Base-by-base conservation (phyloP, 495 filamentous ascomycete species). In the Neurospora sp. region DNA sequence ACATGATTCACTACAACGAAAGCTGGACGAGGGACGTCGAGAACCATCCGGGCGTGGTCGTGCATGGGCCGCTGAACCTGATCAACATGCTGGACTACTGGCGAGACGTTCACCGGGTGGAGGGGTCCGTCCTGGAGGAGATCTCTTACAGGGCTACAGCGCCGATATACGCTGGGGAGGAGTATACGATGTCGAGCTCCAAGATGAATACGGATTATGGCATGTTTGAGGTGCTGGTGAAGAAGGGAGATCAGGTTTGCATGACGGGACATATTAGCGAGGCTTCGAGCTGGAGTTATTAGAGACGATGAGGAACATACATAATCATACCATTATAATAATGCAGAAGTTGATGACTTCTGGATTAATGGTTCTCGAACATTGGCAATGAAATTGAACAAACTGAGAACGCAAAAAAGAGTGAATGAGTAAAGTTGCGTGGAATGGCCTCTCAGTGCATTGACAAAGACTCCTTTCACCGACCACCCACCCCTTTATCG, bases 1-100 rank as follows among this genome's bases (percentile, higher is more conserved):
- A 92, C 76, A 91, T 88, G 79, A 93, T 93, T 48, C 91, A 93
- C 77, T 92, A 91, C 77, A 89, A 89, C 42, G 78, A 82, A 4
- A 81, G 84, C 5, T 91, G 89, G 89, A 86, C 86, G 16, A 81
- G 83, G 4, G 81, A 86, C 16, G 83, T 90, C 18, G 90, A 92
- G 72, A 88, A 88, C 0, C 89, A 91, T 74, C 83, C 82, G 39
- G 84, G 85, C 72, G 76, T 89, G 12, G 89, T 91, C 5, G 89
- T 91, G 18, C 90, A 91, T 76, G 89, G 88, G 1, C 89, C 89
- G 4, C 75, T 91, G 78, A 91, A 90, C 74, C 78, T 91, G 12
- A 87, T 91, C 70, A 85, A 85, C 37, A 90, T 92, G 75, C 77
- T 91, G 11, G 86, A 92, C 75, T 81, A 90, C 40, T 92, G 90